Conservation (phyloP, 1,284 basidiomycete species). For the Ganoderma lingzhi region DNA sequence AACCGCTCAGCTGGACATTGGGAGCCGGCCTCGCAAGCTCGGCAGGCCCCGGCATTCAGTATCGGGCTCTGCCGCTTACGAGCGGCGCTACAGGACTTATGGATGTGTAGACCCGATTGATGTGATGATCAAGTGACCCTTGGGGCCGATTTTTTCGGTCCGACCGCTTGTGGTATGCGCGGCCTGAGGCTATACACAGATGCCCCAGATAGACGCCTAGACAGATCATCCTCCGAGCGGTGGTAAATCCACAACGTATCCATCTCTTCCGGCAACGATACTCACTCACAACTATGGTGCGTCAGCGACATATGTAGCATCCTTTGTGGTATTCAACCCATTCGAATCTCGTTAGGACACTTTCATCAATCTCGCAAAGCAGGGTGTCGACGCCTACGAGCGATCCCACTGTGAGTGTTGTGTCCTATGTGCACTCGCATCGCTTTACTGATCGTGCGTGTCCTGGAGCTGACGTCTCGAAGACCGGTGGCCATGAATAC, state of each 20-base stretch:
- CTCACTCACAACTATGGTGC: conserved; percentile 27
- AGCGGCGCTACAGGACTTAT: too few relatives aligned
- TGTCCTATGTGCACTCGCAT: not conserved
- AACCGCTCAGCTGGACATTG: conserved; percentile 11
- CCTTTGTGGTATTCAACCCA: not conserved
- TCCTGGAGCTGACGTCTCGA: conserved; percentile 37
- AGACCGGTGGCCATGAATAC: conserved; percentile 69
- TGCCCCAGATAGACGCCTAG: too few relatives aligned
- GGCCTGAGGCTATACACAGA: too few relatives aligned
- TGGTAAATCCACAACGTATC: too few relatives aligned
- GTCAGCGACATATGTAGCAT: not conserved
- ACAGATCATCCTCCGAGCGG: too few relatives aligned
- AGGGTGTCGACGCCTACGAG: conserved; percentile 61
- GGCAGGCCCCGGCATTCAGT: conserved; percentile 14
- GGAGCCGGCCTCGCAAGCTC: conserved; percentile 10
- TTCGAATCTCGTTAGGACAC: conserved; percentile 63
- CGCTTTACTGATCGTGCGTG: too few relatives aligned
- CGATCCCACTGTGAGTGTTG: conserved; percentile 26
- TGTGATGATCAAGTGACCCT: too few relatives aligned
- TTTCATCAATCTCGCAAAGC: conserved; percentile 72
- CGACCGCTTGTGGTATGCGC: too few relatives aligned
- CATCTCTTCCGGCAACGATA: too few relatives aligned
- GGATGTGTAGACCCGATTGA: too few relatives aligned
- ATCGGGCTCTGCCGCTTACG: too few relatives aligned
- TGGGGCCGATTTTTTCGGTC: too few relatives aligned